Conservation (phyloP, 2,329 filamentous ascomycete genomes). For the Atkinsonella hypoxylon region DNA sequence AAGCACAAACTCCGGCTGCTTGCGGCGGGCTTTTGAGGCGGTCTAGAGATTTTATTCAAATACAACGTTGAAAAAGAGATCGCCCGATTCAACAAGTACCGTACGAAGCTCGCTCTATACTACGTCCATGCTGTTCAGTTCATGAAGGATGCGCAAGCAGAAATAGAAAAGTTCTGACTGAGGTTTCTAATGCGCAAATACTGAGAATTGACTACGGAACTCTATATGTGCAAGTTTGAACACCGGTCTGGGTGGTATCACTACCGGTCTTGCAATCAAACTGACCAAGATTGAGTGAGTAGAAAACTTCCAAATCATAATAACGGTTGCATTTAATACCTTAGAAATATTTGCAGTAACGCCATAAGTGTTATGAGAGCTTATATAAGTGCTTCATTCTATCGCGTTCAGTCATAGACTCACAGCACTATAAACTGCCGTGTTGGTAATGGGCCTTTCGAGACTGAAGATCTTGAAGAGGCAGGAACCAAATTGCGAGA, state of each 20-base stretch:
- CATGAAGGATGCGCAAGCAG: constrained; percentile 46
- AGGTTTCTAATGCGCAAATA: constrained; percentile 38
- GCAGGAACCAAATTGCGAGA: constrained; percentile 7
- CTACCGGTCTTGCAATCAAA: constrained; percentile 21
- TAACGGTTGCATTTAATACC: no score
- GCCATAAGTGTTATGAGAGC: constrained; percentile 1
- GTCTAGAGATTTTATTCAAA: constrained; percentile 52
- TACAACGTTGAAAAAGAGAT: constrained; percentile 63
- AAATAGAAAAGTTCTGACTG: constrained; percentile 50
- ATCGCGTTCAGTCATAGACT: not conserved
- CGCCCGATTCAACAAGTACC: constrained; percentile 44
- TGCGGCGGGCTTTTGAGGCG: constrained; percentile 49
- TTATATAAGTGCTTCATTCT: not conserved
- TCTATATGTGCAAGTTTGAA: constrained; percentile 12
- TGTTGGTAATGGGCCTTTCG: constrained; percentile 9
- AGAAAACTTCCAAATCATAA: not conserved
- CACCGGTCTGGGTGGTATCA: constrained; percentile 15
- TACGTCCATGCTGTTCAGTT: constrained; percentile 57
- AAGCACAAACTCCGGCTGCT: constrained; percentile 53
- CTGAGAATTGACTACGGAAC: not conserved
- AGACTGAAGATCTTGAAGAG: constrained; percentile 9
- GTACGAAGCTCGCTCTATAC: constrained; percentile 43
- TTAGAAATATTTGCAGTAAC: not conserved
- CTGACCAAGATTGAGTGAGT: constrained; percentile 40
- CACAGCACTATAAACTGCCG: constrained; percentile 6